Evolutionary conservation across 129 eudicot genomes (phyloP).

Genomic region (Ambrosia artemisiifolia): DNA sequence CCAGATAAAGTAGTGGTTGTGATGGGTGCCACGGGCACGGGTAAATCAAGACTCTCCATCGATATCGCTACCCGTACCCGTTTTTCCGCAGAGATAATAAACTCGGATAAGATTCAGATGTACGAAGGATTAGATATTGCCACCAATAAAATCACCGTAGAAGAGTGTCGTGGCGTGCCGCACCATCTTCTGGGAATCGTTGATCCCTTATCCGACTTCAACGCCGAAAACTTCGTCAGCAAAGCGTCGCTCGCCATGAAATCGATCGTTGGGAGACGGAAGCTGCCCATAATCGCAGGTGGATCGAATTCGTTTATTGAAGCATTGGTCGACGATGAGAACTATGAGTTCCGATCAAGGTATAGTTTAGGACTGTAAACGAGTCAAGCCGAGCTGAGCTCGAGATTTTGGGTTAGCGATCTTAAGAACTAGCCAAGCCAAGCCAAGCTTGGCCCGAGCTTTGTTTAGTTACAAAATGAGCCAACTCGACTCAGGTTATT

Average conservation of each 20-base stretch:
- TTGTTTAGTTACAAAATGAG: too few relatives aligned
- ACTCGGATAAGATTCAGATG: constrained; percentile 85
- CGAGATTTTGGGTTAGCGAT: too few relatives aligned
- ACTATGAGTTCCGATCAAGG: constrained; percentile 44
- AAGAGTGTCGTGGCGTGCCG: constrained; percentile 58
- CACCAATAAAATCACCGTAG: constrained; percentile 66
- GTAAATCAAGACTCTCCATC: constrained; percentile 76
- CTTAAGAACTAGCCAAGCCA: too few relatives aligned
- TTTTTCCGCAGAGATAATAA: constrained; percentile 62
- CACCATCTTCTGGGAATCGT: constrained; percentile 83
- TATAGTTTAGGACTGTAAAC: constrained; percentile 6
- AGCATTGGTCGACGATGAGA: constrained; percentile 48
- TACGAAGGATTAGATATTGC: constrained; percentile 66
- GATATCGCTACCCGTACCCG: constrained; percentile 58
- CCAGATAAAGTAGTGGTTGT: constrained; percentile 68
- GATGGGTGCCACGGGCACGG: constrained; percentile 91
- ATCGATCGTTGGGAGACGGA: constrained; percentile 48
- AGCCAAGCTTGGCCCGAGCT: too few relatives aligned
- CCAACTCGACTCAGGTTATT: too few relatives aligned
- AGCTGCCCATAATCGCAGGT: constrained; percentile 81
- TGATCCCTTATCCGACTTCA: constrained; percentile 57
- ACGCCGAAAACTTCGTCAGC: constrained; percentile 47
- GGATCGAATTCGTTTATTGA: constrained; percentile 89
- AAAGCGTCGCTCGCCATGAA: constrained; percentile 53
- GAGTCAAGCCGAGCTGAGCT: too few relatives aligned